Base-by-base conservation (phyloP, 2,329 filamentous ascomycete species). In the Dryadomyces quercivorus region DNA sequence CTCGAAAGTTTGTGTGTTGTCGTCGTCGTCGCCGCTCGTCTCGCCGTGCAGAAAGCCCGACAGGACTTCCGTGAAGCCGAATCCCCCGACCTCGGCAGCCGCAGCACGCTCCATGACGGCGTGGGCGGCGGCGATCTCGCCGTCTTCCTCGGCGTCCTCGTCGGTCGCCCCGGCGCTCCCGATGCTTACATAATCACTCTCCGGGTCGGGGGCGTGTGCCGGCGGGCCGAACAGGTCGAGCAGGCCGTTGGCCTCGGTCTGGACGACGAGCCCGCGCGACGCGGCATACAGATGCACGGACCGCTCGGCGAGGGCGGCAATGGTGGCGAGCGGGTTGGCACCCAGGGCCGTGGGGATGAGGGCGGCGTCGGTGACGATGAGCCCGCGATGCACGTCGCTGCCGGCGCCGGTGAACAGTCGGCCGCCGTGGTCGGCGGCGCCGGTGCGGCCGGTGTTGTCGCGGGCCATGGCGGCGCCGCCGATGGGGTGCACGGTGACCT, bases 301-400 rank as follows among this genome's bases (percentile, higher is more conserved):
- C 10, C 84, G 72, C 66, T 86, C 84, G 0, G 84, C 82, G 20
- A 88, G 72, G 2, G 84, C 83, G 0, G 82, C 77, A 59, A 86
- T 86, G 1, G 83, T 87, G 1, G 83, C 84, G 52, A 85, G 75
- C 0, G 84, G 83, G 61, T 87, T 87, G 3, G 81, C 80, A 15
- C 82, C 76, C 2, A 86, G 69, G 0, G 83, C 76, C 8, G 76
- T 75, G 0, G 84, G 83, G 16, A 87, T 75, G 1, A 80, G 67
- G 2, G 82, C 72, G 9, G 70, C 82, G 62, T 87, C 84, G 0
- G 77, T 78, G 34, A 84, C 77, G 18, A 85, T 71, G 2, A 86
- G 70, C 0, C 82, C 82, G 0, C 69, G 50, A 60, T 86, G 70
- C 0, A 74, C 74, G 38, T 81, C 75, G 1, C 61, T 61, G 0